Conservation (phyloP, 2,329 filamentous ascomycete genomes). For the Microcyclospora tardicrescens region DNA sequence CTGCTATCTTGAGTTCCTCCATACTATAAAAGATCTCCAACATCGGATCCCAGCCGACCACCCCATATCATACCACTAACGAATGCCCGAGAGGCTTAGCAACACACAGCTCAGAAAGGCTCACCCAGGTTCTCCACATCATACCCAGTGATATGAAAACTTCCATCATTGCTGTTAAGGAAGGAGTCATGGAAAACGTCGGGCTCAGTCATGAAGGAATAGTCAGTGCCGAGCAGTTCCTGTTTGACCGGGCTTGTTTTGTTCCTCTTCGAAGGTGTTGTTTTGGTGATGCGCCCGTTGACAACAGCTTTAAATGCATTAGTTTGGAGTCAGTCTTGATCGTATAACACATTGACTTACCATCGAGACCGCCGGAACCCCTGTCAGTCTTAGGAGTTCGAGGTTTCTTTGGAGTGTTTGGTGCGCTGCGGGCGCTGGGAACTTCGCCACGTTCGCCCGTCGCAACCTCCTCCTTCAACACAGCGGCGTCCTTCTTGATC, state of each 20-base stretch:
- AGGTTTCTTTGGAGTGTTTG: slow-evolving; percentile 13
- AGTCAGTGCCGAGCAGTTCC: slow-evolving; percentile 5
- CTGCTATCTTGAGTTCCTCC: no score
- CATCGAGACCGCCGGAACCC: slow-evolving; percentile 1
- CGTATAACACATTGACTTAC: slow-evolving; percentile 6
- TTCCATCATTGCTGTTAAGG: no score
- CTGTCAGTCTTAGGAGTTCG: slow-evolving; percentile 15
- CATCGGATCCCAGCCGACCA: no score
- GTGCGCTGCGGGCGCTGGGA: slow-evolving; percentile 8
- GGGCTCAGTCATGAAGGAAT: no score
- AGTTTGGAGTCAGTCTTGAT: not conserved
- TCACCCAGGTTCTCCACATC: no score
- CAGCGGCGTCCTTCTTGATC: slow-evolving; percentile 29
- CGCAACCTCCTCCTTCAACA: slow-evolving; percentile 15
- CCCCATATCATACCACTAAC: no score
- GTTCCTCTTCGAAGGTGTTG: slow-evolving; percentile 10
- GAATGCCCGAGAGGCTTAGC: no score
- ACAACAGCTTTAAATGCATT: not conserved
- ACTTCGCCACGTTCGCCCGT: slow-evolving; percentile 12
- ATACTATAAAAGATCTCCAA: no score
- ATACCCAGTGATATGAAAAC: no score
- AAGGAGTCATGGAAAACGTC: no score
- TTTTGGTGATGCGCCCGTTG: slow-evolving; percentile 15
- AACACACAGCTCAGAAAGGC: no score
- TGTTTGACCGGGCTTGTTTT: slow-evolving; percentile 11